These are phyloP conservation scores for Talaromyces marneffei DNA, from an alignment of 2,329 filamentous ascomycete genomes.

Conservation along the genomic window DNA sequence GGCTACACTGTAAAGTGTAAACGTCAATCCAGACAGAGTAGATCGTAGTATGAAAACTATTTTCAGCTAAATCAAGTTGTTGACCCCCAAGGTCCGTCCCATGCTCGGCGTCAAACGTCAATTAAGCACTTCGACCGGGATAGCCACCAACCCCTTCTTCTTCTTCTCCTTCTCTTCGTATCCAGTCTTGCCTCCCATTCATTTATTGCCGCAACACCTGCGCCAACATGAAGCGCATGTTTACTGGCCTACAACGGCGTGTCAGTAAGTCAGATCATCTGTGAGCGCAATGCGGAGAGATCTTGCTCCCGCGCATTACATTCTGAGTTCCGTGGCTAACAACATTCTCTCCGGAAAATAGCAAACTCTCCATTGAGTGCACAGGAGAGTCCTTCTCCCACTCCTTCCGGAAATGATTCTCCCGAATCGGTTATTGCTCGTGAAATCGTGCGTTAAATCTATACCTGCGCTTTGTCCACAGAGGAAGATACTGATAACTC, in stretches of 20 bases:
- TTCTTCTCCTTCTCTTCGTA: neutral
- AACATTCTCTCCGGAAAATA: conserved; percentile 10
- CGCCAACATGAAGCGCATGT: conserved; percentile 15
- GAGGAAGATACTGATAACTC: neutral
- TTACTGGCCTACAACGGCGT: conserved; percentile 14
- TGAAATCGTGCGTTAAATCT: conserved; percentile 33
- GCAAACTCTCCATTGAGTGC: conserved; percentile 20
- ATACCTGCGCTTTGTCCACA: neutral
- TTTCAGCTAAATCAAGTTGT: neutral
- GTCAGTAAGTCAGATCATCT: neutral
- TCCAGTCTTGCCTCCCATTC: neutral
- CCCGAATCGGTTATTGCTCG: conserved; percentile 36
- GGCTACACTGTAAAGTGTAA: neutral
- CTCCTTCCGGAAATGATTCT: conserved; percentile 22
- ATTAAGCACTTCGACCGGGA: neutral
- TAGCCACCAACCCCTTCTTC: neutral
- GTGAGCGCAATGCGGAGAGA: neutral
- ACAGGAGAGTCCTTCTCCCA: conserved; percentile 4
- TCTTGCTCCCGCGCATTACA: neutral
- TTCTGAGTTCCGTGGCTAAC: neutral
- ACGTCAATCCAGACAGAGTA: no score
- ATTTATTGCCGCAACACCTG: neutral
- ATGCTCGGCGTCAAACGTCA: neutral
- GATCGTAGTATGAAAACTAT: no score
- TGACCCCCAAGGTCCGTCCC: neutral